Conservation (phyloP, 2,329 filamentous ascomycete species). For the Mollisiaceae sp. region DNA sequence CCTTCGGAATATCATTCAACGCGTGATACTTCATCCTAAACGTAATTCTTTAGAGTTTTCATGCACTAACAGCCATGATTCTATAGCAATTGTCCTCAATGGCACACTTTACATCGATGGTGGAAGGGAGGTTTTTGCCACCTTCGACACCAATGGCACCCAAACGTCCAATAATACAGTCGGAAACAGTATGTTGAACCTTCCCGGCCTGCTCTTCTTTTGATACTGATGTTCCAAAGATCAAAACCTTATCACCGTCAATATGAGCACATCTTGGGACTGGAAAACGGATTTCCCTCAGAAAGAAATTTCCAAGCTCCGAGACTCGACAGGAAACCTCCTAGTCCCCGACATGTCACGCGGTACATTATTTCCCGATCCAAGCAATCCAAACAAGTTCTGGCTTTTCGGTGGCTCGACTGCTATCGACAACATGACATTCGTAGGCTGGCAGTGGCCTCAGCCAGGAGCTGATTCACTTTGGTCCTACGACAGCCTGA, state of each 20-base stretch:
- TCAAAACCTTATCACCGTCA: constrained; percentile 23
- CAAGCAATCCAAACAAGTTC: constrained; percentile 8
- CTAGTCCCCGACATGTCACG: constrained; percentile 17
- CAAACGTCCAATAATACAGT: constrained; percentile 3
- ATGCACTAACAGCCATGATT: not conserved
- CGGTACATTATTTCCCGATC: constrained; percentile 25
- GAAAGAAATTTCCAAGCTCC: constrained; percentile 16
- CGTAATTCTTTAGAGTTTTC: not conserved
- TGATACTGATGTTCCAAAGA: constrained; percentile 7
- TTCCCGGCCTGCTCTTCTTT: not conserved
- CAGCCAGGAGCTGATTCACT: constrained; percentile 16
- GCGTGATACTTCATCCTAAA: not conserved
- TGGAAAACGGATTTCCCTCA: constrained; percentile 20
- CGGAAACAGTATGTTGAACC: constrained; percentile 14
- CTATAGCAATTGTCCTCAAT: constrained; percentile 12
- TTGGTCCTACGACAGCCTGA: constrained; percentile 14
- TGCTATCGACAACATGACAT: constrained; percentile 25
- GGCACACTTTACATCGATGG: constrained; percentile 20
- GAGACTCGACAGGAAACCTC: constrained; percentile 8
- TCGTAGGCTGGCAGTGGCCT: constrained; percentile 16
- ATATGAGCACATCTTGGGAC: constrained; percentile 24
- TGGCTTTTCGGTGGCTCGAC: constrained; percentile 28
- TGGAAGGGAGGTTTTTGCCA: constrained; percentile 14
- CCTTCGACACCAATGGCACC: constrained; percentile 4
- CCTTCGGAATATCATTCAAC: not conserved